Base-by-base conservation (phyloP, 306 rosid genomes). In the Heteromeles arbutifolia region DNA sequence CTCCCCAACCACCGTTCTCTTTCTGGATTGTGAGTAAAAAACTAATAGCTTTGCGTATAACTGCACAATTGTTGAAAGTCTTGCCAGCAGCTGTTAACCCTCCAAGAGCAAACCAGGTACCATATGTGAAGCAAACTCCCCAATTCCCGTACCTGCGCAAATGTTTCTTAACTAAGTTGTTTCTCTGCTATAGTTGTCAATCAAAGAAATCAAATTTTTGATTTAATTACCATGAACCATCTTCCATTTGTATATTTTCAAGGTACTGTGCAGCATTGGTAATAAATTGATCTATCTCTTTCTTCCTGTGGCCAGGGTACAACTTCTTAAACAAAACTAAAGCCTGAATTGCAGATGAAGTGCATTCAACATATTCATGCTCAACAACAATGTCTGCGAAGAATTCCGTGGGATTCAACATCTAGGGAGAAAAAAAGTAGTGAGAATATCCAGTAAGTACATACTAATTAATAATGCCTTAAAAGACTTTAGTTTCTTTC, bases 1-100 rank as follows among this genome's bases (percentile, higher is more conserved):
- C 97, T 8, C 88, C 93, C 97, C 97, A 91, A 1, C 97, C 97
- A 48, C 97, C 97, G 22, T 91, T 83, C 0, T 85, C 80, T 32
- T 78, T 80, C 26, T 87, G 94, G 13, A 71, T 32, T 18, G 32
- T 37, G 28, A 91, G 89, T 28, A 91, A 72, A 34, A 34, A 34
- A 34, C 7, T 6, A 34, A 34, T 6, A 34, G 39, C 39, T 34
- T 34, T 34, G 39, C 39, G 8, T 6, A 34, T 34, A 1, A 1
- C 39, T 6, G 9, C 39, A 34, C 39, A 34, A 1, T 34, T 34
- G 39, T 34, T 34, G 39, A 34, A 34, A 34, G 39, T 34, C 39
- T 34, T 34, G 8, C 39, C 9, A 34, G 39, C 39, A 34, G 8
- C 39, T 34, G 39, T 34, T 34, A 34, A 6, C 39, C 39, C 39